These are phyloP conservation scores for Cladobotryum mycophilum DNA, from an alignment of 2,329 filamentous ascomycete species.

Conservation along the genomic window DNA sequence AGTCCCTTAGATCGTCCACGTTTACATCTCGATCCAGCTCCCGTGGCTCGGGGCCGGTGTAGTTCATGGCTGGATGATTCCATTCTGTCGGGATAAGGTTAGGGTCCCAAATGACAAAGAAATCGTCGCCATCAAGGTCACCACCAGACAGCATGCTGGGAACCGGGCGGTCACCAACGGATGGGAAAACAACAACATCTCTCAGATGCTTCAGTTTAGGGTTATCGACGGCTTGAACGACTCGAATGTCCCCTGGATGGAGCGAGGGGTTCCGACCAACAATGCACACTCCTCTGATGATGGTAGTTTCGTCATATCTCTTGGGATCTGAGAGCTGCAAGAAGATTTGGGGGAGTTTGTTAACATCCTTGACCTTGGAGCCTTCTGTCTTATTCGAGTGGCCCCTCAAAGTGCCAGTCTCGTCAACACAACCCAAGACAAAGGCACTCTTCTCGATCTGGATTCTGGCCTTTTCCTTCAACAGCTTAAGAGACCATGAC, in stretches of 20 bases:
- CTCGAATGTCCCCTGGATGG: slow-evolving; percentile 84
- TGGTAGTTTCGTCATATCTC: slow-evolving; percentile 47
- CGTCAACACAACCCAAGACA: slow-evolving; percentile 81
- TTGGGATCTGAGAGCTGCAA: slow-evolving; percentile 65
- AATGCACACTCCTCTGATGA: slow-evolving; percentile 72
- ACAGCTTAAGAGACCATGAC: slow-evolving; percentile 78
- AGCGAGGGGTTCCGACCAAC: slow-evolving; percentile 90
- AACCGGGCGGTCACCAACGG: slow-evolving; percentile 74
- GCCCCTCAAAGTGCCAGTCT: slow-evolving; percentile 69
- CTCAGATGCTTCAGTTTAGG: slow-evolving; percentile 67
- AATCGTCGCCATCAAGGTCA: slow-evolving; percentile 94
- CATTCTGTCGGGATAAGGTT: slow-evolving; percentile 63
- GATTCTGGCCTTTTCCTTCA: slow-evolving; percentile 91
- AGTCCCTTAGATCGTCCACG: slow-evolving; percentile 67
- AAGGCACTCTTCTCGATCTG: slow-evolving; percentile 78
- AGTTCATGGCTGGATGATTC: slow-evolving; percentile 75
- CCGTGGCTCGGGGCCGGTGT: slow-evolving; percentile 51
- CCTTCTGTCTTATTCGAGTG: slow-evolving; percentile 49
- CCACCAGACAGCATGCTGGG: slow-evolving; percentile 95
- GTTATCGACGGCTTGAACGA: slow-evolving; percentile 77
- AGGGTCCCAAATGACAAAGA: slow-evolving; percentile 85
- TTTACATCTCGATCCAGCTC: slow-evolving; percentile 57
- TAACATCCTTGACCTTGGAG: slow-evolving; percentile 35
- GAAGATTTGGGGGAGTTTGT: slow-evolving; percentile 76
- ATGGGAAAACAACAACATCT: slow-evolving; percentile 83